Percentiles rank a stretch among this genome's conserved stretches.
phyloP scores from a whole-genome alignment of 1,284 basidiomycete species.

The Cryptococcus jaspeensis region DNA sequence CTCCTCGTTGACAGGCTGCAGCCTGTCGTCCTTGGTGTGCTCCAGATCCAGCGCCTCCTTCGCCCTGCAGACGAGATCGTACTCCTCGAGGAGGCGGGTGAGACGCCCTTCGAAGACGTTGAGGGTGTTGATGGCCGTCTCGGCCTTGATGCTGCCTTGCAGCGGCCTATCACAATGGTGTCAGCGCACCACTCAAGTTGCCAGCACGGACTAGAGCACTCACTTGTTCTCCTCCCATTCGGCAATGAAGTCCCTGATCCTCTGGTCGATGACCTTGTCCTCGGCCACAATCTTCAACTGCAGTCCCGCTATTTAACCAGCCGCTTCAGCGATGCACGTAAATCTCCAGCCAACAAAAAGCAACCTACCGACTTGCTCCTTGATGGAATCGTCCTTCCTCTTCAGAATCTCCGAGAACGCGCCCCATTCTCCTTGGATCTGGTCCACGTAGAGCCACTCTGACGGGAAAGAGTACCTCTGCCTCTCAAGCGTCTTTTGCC shows the following conservation, averaged over 20 bases:
- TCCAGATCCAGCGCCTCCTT: slow-evolving; percentile 97
- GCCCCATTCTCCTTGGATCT: slow-evolving; percentile 95
- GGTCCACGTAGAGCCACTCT: slow-evolving; percentile 98
- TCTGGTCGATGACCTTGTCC: slow-evolving; percentile 94
- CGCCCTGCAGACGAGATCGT: slow-evolving; percentile 87
- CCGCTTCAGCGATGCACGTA: background rate
- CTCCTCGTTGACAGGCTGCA: slow-evolving; percentile 93
- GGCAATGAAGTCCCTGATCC: slow-evolving; percentile 79
- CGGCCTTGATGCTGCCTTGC: slow-evolving; percentile 91
- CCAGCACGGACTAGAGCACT: background rate
- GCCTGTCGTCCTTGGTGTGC: slow-evolving; percentile 80
- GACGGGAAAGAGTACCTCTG: slow-evolving; percentile 95
- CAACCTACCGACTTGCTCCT: slow-evolving; percentile 67
- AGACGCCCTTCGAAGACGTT: slow-evolving; percentile 90
- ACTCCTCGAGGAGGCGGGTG: slow-evolving; percentile 84
- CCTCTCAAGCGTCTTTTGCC: slow-evolving; percentile 94
- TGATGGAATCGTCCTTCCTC: slow-evolving; percentile 96
- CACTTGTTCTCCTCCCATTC: slow-evolving; percentile 76
- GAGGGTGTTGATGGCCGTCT: slow-evolving; percentile 92
- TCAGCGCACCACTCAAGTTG: background rate
- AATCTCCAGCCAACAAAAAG: background rate
- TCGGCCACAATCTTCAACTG: slow-evolving; percentile 99
- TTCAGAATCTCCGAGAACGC: slow-evolving; percentile 97
- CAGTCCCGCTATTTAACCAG: slow-evolving; percentile 66
- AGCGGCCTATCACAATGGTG: slow-evolving; percentile 67